Evolutionary conservation across 371 early-diverging fungal genomes (phyloP).

Genomic region (Homolaphlyctis polyrhiza): DNA sequence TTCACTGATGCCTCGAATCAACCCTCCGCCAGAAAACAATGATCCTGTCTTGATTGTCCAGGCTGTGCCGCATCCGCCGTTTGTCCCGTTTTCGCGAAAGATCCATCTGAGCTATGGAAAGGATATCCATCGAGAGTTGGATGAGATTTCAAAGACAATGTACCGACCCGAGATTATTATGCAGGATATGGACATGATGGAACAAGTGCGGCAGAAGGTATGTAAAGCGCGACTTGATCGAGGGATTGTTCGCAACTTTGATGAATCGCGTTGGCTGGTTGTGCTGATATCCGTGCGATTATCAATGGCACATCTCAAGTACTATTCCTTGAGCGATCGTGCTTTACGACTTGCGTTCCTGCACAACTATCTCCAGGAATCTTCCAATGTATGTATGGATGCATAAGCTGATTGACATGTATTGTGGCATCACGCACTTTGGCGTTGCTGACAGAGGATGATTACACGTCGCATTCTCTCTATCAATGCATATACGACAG

Average conservation of each 20-base stretch:
- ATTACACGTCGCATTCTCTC: no score
- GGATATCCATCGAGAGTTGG: constrained; percentile 17
- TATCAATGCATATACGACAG: not conserved
- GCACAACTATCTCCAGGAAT: constrained; percentile 15
- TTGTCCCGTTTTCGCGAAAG: constrained; percentile 21
- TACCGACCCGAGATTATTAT: constrained; percentile 16
- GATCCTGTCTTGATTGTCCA: constrained; percentile 24
- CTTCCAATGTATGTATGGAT: constrained; percentile 16
- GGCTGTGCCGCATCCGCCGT: constrained; percentile 30
- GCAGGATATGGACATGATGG: constrained; percentile 14
- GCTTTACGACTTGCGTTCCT: constrained; percentile 21
- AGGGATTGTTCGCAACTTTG: no score
- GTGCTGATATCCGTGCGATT: not conserved
- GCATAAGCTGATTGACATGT: no score
- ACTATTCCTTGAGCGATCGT: constrained; percentile 19
- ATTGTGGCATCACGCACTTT: no score
- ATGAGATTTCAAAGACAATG: constrained; percentile 12
- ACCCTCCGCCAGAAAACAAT: constrained; percentile 21
- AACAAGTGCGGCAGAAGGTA: constrained; percentile 18
- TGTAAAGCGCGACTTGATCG: no score
- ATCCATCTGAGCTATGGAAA: constrained; percentile 29
- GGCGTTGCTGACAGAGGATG: no score
- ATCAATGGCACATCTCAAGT: constrained; percentile 6
- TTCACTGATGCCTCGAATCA: constrained; percentile 31
- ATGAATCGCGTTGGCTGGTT: no score